Conservation (phyloP, 345 rosid genomes). For the Trapa bicornis region DNA sequence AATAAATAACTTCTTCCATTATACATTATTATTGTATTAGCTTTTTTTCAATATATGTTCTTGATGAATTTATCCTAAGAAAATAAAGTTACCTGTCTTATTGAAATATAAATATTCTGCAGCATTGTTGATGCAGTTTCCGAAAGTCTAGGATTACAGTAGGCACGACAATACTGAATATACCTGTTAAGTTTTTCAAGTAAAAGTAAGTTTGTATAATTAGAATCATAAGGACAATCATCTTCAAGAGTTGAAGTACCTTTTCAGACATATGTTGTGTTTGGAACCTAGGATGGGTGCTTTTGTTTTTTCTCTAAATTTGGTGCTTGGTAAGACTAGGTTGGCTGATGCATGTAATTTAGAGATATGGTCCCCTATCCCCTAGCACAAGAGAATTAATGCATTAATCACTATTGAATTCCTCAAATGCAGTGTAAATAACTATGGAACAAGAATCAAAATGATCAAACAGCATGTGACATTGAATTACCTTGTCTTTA, state of each 20-base stretch:
- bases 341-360: slow-evolving; percentile 89
- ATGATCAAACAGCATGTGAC: neutral
- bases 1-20: too few relatives aligned
- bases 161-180: slow-evolving; percentile 68
- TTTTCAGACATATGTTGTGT: slow-evolving; percentile 91
- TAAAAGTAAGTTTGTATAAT: neutral
- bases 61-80: neutral
- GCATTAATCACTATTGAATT: neutral
- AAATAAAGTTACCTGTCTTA: slow-evolving; percentile 54
- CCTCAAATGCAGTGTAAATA: neutral
- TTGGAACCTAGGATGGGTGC: slow-evolving; percentile 17
- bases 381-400: slow-evolving; percentile 28
- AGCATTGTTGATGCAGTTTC: slow-evolving; percentile 60
- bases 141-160: slow-evolving; percentile 76
- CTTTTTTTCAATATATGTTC: too few relatives aligned
- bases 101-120: slow-evolving; percentile 68
- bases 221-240: neutral
- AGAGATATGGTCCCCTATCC: slow-evolving; percentile 84
- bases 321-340: slow-evolving; percentile 34
- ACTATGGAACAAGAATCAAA: neutral
- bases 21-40: too few relatives aligned
- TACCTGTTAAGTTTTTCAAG: slow-evolving; percentile 34
- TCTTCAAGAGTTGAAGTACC: slow-evolving; percentile 24
- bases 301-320: too few relatives aligned
- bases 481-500: slow-evolving; percentile 69